Evolutionary conservation across 768 basidiomycete species (phyloP).

Genomic region (Atractiella rhizophila): DNA sequence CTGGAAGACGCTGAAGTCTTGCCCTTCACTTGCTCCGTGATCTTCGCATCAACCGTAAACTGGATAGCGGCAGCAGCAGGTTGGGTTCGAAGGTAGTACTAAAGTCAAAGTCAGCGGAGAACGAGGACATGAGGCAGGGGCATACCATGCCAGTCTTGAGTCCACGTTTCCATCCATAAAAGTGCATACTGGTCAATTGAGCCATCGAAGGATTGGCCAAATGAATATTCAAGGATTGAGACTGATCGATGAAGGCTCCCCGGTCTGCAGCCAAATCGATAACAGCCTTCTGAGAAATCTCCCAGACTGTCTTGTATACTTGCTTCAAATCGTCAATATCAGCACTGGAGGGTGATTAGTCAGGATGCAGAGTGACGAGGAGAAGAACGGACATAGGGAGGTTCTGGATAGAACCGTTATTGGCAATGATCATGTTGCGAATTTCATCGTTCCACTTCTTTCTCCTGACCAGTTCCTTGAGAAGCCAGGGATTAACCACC

Average conservation of each 20-base stretch:
- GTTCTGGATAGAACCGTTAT: constrained; percentile 36
- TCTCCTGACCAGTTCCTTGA: constrained; percentile 88
- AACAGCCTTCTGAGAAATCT: constrained; percentile 94
- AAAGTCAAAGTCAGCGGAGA: not conserved
- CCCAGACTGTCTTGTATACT: constrained; percentile 99
- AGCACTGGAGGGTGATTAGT: too few species aligned
- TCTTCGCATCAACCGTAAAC: constrained; percentile 72
- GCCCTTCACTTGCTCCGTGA: constrained; percentile 35
- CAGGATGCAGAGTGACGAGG: not conserved
- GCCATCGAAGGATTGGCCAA: constrained; percentile 65
- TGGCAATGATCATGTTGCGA: constrained; percentile 98
- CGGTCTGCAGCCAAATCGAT: constrained; percentile 97
- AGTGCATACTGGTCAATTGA: constrained; percentile 87
- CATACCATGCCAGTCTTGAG: constrained; percentile 76
- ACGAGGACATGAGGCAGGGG: not conserved
- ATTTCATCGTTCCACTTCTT: constrained; percentile 93
- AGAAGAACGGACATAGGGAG: not conserved
- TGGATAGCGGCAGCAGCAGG: constrained; percentile 88
- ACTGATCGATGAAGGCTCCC: constrained; percentile 91
- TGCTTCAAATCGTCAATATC: constrained; percentile 65
- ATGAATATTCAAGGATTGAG: constrained; percentile 82
- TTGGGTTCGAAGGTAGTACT: constrained; percentile 54
- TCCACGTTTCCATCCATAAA: constrained; percentile 99
- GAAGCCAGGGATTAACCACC: constrained; percentile 92
- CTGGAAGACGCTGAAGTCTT: constrained; percentile 13